These are phyloP conservation scores for Penicillium sp. DNA, from an alignment of 2,329 filamentous ascomycete species.

Conservation along the genomic window DNA sequence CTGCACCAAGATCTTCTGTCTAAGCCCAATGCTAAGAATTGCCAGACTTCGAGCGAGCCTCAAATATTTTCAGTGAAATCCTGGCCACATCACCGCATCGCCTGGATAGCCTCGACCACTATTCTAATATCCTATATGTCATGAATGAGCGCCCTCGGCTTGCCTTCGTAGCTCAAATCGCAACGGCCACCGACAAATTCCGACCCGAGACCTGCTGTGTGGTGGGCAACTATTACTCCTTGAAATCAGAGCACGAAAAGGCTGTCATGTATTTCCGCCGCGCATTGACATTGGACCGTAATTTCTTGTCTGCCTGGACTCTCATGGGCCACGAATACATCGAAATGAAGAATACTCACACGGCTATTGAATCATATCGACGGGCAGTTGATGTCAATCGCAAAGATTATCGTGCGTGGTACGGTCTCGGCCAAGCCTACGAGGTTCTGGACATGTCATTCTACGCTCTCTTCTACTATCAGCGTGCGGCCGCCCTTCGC, in stretches of 20 bases:
- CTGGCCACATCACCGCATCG: slow-evolving; percentile 67
- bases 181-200: slow-evolving; percentile 91
- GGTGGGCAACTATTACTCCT: slow-evolving; percentile 94
- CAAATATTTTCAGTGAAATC: slow-evolving; percentile 68
- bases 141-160: slow-evolving; percentile 85
- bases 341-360: slow-evolving; percentile 97
- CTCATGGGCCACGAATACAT: slow-evolving; percentile 99
- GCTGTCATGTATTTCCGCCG: slow-evolving; percentile 97
- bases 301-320: slow-evolving; percentile 94
- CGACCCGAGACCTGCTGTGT: slow-evolving; percentile 96
- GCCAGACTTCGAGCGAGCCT: slow-evolving; percentile 65
- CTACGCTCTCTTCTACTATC: slow-evolving; percentile 97
- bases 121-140: slow-evolving; percentile 96
- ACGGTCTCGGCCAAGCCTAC: slow-evolving; percentile 94
- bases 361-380: slow-evolving; percentile 94
- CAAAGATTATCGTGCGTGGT: slow-evolving; percentile 97
- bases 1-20: neutral
- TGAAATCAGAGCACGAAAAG: slow-evolving; percentile 94
- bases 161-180: slow-evolving; percentile 88
- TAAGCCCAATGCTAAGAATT: slow-evolving; percentile 14
- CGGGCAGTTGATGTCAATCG: slow-evolving; percentile 94
- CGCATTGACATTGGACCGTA: slow-evolving; percentile 84
- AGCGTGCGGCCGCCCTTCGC: slow-evolving; percentile 88
- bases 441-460: slow-evolving; percentile 98
- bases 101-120: slow-evolving; percentile 89